Base-by-base conservation (phyloP, 352 stramenopile species). In the Pythium graminicola region DNA sequence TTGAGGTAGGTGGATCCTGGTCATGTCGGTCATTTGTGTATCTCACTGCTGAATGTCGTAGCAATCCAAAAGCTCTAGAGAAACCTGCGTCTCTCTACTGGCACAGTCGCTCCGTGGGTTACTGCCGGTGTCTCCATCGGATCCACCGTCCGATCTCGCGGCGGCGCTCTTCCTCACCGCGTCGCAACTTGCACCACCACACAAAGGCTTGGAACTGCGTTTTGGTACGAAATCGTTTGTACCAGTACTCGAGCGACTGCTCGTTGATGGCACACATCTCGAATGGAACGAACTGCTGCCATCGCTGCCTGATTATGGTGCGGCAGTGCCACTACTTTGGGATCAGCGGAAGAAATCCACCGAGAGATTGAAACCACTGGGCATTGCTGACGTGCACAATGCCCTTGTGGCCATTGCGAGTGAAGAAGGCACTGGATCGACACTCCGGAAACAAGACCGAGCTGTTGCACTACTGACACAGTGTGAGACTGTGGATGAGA, bases 161-260 rank as follows among this genome's bases (percentile, higher is more conserved):
- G 70, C 72, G 26, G 81, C 77, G 23, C 69, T 93, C 32, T 81
- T 81, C 41, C 74, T 93, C 51, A 81, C 78, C 7, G 69, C 77
- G 14, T 81, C 77, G 36, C 50, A 93, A 64, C 44, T 93, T 32
- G 82, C 82, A 6, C 78, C 82, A 13, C 60, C 80, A 0, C 72
- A 91, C 41, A 66, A 85, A 43, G 80, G 82, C 16, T 64, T 89
- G 16, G 80, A 93, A 62, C 63, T 93, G 14, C 80, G 76, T 8
- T 89, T 93, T 36, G 72, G 70, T 11, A 54, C 69, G 50, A 85
- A 85, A 40, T 75, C 56, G 46, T 89, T 91, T 43, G 69, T 69
- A 6, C 59, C 73, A 2, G 64, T 91, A 33, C 44, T 93, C 8
- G 57, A 71, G 16, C 68, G 76, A 40, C 52, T 86, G 7, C 48